phyloP scores from a whole-genome alignment of 768 basidiomycete genomes.

The Termitomyces sp. region DNA sequence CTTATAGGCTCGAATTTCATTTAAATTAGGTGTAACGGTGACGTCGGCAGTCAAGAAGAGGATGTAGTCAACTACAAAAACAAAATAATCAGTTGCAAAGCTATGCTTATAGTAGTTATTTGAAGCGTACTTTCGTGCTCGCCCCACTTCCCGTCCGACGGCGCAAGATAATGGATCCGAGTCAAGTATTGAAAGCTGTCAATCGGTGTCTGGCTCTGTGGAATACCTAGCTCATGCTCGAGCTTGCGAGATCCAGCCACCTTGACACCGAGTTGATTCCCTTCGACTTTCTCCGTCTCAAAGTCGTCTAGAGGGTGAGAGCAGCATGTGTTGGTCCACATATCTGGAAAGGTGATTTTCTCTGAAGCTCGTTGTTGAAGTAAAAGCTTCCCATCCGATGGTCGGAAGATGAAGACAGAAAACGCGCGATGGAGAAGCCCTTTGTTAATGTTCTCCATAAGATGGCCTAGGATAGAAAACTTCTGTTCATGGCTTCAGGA shows the following conservation, averaged over 20 bases:
- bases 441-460: constrained; percentile 95
- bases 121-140: constrained; percentile 90
- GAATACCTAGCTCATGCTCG: constrained; percentile 95
- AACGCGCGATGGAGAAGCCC: constrained; percentile 97
- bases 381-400: constrained; percentile 88
- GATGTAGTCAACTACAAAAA: constrained; percentile 87
- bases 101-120: neutral
- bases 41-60: constrained; percentile 92
- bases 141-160: constrained; percentile 91
- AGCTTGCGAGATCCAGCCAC: constrained; percentile 94
- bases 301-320: constrained; percentile 95
- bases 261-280: constrained; percentile 79
- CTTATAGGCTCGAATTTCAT: constrained; percentile 89
- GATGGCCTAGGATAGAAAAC: constrained; percentile 61
- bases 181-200: constrained; percentile 94
- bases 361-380: constrained; percentile 95
- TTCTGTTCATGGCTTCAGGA: constrained; percentile 6
- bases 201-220: constrained; percentile 67
- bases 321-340: constrained; percentile 99
- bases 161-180: constrained; percentile 95
- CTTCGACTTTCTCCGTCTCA: constrained; percentile 75
- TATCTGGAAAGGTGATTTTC: constrained; percentile 98
- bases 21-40: constrained; percentile 73
- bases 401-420: constrained; percentile 95
- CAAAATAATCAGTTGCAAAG: neutral